Percentiles rank a stretch among this genome's conserved stretches.
Conservation (phyloP, 768 basidiomycete species). For the Peribolospora baueri region DNA sequence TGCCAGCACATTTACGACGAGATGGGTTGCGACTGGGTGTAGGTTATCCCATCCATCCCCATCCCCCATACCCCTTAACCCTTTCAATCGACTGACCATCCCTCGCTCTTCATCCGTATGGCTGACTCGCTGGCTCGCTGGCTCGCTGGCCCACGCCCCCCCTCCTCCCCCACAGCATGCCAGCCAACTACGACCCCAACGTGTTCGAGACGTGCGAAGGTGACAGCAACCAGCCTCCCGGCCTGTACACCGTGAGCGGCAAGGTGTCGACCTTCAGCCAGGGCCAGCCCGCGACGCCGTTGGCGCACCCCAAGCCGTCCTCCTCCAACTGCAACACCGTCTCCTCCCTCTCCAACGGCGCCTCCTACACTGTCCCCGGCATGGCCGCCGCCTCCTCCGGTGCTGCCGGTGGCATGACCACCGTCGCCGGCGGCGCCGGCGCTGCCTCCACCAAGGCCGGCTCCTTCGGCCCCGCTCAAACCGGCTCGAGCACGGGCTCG, state of each 20-base stretch:
- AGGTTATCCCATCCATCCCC: background rate
- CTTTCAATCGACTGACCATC: background rate
- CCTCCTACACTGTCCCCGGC: no score
- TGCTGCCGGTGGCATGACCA: background rate
- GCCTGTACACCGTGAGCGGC: slow-evolving; percentile 5
- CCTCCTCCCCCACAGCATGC: slow-evolving; percentile 17
- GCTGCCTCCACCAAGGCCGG: background rate
- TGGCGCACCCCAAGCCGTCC: slow-evolving; percentile 26
- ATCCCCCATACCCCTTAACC: background rate
- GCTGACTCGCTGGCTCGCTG: no score
- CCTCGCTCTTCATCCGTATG: background rate
- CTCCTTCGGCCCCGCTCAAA: no score
- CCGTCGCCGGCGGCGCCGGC: slow-evolving; percentile 4
- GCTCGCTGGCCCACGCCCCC: background rate
- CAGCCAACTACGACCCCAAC: slow-evolving; percentile 24
- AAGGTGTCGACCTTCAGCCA: slow-evolving; percentile 37
- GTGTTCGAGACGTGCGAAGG: slow-evolving; percentile 20
- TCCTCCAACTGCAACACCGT: slow-evolving; percentile 33
- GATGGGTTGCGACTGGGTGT: slow-evolving; percentile 31
- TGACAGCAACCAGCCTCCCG: slow-evolving; percentile 4
- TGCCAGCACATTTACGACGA: slow-evolving; percentile 39
- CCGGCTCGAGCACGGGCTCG: no score
- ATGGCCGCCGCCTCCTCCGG: no score
- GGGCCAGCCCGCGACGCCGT: slow-evolving; percentile 23
- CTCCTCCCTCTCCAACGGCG: slow-evolving; percentile 7